Evolutionary conservation across 2,329 filamentous ascomycete genomes (phyloP).

Genomic region (Fusarium papillatum): DNA sequence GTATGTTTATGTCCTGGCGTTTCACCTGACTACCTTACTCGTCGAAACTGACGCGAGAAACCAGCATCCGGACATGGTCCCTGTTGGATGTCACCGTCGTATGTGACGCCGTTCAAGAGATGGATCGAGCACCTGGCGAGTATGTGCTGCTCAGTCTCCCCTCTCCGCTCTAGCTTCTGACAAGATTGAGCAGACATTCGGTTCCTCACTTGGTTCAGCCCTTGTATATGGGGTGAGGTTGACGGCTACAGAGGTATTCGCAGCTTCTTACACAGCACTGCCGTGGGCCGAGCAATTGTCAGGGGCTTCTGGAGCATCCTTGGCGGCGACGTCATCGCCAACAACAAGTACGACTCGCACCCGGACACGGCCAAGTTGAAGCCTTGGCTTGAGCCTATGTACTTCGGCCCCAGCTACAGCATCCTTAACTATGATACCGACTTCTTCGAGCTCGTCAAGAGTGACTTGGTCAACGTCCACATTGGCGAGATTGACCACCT

Average conservation of each 20-base stretch:
- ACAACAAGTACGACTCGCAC: not conserved
- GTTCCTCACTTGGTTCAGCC: slow-evolving; percentile 2
- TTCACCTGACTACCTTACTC: not conserved
- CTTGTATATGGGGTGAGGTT: not conserved
- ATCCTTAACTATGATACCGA: slow-evolving; percentile 1
- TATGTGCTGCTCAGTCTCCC: not conserved
- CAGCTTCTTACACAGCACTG: not conserved
- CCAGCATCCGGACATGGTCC: not conserved
- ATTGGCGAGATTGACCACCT: not conserved
- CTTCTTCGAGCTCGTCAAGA: not conserved
- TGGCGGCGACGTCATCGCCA: not conserved
- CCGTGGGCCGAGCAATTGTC: not conserved
- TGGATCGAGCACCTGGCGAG: slow-evolving; percentile 1
- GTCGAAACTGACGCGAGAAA: not conserved
- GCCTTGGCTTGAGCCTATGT: not conserved
- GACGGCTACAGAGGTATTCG: not conserved
- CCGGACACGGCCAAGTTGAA: not conserved
- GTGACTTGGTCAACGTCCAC: not conserved
- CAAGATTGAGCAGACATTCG: not conserved
- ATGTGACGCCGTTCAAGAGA: not conserved
- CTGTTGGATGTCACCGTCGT: not conserved
- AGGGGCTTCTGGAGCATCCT: not conserved
- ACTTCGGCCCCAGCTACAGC: not conserved
- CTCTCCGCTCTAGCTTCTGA: not conserved
- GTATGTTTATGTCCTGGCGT: not conserved